phyloP scores from a whole-genome alignment of 805 yeast genomes.

The Starmerella scarabaei region DNA sequence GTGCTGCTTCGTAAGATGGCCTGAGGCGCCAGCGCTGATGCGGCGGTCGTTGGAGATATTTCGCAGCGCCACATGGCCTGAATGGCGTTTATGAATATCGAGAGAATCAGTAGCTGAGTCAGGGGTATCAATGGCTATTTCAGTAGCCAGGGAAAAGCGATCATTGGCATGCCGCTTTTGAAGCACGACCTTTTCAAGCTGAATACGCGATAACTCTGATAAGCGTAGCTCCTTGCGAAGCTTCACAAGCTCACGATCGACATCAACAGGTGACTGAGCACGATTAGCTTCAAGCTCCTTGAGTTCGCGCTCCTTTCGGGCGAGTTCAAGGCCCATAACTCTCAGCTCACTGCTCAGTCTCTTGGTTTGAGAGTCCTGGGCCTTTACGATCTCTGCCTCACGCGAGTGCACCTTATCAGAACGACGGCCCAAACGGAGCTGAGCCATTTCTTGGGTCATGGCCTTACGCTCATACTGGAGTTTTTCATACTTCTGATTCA shows the following conservation, averaged over 20 bases:
- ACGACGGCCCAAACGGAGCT: constrained; percentile 14
- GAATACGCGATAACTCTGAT: constrained; percentile 20
- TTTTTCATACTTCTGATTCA: constrained; percentile 19
- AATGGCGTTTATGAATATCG: constrained; percentile 9
- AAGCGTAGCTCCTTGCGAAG: constrained; percentile 12
- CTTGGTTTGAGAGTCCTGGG: constrained; percentile 15
- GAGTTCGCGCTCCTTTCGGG: constrained; percentile 24
- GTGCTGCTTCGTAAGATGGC: constrained; percentile 40
- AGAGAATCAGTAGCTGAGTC: constrained; percentile 3
- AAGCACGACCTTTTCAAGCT: constrained; percentile 13
- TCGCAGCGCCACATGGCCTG: constrained; percentile 8
- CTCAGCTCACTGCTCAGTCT: constrained; percentile 24
- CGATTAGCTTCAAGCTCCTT: constrained; percentile 20
- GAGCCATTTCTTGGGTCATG: constrained; percentile 15
- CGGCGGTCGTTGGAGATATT: constrained; percentile 20
- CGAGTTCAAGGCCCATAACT: constrained; percentile 24
- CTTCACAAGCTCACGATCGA: background rate
- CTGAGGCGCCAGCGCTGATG: constrained; percentile 36
- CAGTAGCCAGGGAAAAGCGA: background rate
- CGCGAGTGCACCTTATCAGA: constrained; percentile 7
- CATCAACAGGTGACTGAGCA: constrained; percentile 13
- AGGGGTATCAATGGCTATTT: background rate
- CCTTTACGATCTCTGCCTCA: constrained; percentile 17
- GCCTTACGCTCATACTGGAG: constrained; percentile 21
- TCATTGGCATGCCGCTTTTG: background rate